Base-by-base conservation (phyloP, 495 filamentous ascomycete species). In the Podospora tetraspora region DNA sequence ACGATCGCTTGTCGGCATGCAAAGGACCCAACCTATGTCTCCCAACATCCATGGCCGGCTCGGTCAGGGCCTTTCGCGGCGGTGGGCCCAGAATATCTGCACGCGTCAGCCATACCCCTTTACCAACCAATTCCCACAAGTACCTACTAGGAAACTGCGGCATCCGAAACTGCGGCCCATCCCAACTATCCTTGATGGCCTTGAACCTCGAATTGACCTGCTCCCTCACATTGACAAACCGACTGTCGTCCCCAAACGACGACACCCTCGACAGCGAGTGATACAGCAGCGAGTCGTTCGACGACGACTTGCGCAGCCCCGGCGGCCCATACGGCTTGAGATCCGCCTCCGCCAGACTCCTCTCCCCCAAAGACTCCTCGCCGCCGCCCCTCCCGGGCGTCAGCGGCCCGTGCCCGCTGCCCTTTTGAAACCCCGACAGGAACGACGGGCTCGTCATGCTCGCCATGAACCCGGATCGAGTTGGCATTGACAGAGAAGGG, bases 181-280 rank as follows among this genome's bases (percentile, higher is more conserved):
- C 94, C 68, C 89, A 86, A 76, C 88, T 96, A 74, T 98, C 94
- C 72, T 88, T 90, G 77, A 98, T 95, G 3, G 94, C 94, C 79
- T 96, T 97, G 71, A 95, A 80, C 30, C 94, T 86, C 66, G 90
- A 92, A 71, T 97, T 98, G 65, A 92, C 89, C 74, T 92, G 88
- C 62, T 88, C 86, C 59, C 89, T 86, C 8, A 96, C 86, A 79
- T 94, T 83, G 62, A 89, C 85, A 77, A 94, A 98, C 59, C 90
- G 86, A n/a, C 87, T 84, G 69, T 95, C 92, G 72, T 97, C 92
- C 2, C 94, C 94, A 7, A 96, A 80, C 1, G 94, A 96, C 0
- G 93, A 93, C 0, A 89, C 89, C 9, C 86, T 82, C 0, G 93
- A 97, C 1, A 92, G 82, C 1, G 87, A 82, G 71, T 85, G 81